Conservation (phyloP, 1,139 yeast genomes). For the Debaryomyces sp. region DNA sequence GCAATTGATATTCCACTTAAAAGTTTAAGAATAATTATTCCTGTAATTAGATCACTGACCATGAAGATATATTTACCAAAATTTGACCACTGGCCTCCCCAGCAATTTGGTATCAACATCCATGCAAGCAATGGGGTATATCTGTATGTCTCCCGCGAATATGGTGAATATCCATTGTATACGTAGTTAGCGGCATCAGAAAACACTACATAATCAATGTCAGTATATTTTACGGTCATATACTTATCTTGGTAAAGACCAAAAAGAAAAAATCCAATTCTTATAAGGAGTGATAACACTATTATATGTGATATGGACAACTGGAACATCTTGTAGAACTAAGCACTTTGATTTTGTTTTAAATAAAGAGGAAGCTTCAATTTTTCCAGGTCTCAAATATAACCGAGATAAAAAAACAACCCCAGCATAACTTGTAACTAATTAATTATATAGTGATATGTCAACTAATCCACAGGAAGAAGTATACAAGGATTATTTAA, state of each 20-base stretch:
- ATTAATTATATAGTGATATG: not conserved
- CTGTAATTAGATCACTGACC: constrained; percentile 78
- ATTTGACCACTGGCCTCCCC: constrained; percentile 52
- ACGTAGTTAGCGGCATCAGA: constrained; percentile 87
- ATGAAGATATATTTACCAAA: constrained; percentile 84
- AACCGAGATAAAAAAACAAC: not conserved
- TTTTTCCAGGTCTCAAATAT: not conserved
- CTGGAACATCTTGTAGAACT: not conserved
- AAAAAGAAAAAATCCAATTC: constrained; percentile 72
- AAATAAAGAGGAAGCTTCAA: not conserved
- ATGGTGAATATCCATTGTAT: constrained; percentile 69
- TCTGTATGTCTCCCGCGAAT: constrained; percentile 81
- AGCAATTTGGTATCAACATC: constrained; percentile 69
- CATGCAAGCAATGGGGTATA: constrained; percentile 91
- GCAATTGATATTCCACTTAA: constrained; percentile 14
- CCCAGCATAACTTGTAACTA: not conserved
- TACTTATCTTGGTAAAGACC: constrained; percentile 86
- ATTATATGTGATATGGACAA: constrained; percentile 11
- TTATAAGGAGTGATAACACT: constrained; percentile 37
- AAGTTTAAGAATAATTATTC: constrained; percentile 59
- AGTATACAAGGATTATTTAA: constrained; percentile 38
- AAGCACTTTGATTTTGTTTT: not conserved
- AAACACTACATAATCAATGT: constrained; percentile 90
- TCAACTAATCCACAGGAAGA: constrained; percentile 29
- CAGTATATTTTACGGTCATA: constrained; percentile 85